phyloP scores from a whole-genome alignment of 2,329 filamentous ascomycete species.

The Chrysoporthe puriensis region DNA sequence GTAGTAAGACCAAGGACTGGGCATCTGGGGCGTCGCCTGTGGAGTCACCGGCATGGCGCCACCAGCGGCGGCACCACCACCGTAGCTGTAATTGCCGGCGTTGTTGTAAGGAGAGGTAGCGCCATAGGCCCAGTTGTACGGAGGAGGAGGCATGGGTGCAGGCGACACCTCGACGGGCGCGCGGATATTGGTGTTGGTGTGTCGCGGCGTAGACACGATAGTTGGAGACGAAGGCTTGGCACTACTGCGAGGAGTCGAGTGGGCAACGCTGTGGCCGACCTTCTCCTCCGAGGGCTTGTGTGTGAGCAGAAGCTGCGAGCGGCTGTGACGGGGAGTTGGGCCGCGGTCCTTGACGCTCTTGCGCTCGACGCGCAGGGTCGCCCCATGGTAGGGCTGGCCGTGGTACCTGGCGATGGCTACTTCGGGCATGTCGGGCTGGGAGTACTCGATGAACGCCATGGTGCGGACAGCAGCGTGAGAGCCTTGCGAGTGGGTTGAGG shows the following conservation, averaged over 20 bases:
- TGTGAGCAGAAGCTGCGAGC: constrained; percentile 15
- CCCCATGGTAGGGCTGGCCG: constrained; percentile 21
- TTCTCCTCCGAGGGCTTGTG: neutral
- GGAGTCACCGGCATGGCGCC: constrained; percentile 20
- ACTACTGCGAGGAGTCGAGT: neutral
- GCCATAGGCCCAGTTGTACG: constrained; percentile 15
- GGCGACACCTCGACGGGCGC: constrained; percentile 17
- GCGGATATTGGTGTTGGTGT: neutral
- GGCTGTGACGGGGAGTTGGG: constrained; percentile 16
- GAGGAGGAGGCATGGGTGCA: constrained; percentile 20
- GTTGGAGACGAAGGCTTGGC: neutral
- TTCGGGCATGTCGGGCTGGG: constrained; percentile 31
- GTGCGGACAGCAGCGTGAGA: constrained; percentile 24
- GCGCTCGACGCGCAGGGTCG: constrained; percentile 26
- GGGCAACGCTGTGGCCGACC: neutral
- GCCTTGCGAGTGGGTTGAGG: constrained; percentile 21
- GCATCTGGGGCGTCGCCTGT: constrained; percentile 20
- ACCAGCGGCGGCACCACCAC: constrained; percentile 5
- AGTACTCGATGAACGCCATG: constrained; percentile 38
- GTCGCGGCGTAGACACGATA: constrained; percentile 16
- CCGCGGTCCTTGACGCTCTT: constrained; percentile 27
- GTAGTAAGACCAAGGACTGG: constrained; percentile 28
- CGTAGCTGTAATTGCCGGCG: constrained; percentile 13
- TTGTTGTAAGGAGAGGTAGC: constrained; percentile 18
- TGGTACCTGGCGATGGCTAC: constrained; percentile 23